phyloP scores from a whole-genome alignment of 73 alveolate genomes.

The Tetrahymena elliotti region DNA sequence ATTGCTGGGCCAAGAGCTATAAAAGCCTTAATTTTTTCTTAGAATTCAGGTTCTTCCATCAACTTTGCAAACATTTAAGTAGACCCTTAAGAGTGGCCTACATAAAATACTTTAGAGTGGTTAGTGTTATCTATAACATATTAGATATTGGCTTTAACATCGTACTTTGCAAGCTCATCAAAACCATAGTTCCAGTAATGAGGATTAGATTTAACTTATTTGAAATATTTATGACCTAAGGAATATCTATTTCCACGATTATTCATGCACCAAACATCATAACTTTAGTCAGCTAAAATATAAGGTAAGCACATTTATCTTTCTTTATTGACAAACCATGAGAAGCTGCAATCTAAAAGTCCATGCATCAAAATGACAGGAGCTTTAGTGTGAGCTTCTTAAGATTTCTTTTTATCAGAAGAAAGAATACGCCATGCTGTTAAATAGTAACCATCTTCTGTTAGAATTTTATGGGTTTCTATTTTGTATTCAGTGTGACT shows the following conservation, averaged over 20 bases:
- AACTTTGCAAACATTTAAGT: slow-evolving; percentile 34
- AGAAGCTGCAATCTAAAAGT: slow-evolving; percentile 71
- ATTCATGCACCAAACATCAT: slow-evolving; percentile 88
- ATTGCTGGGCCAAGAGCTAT: slow-evolving; percentile 61
- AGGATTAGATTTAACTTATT: not conserved
- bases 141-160: slow-evolving; percentile 49
- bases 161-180: slow-evolving; percentile 54
- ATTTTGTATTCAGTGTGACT: not conserved
- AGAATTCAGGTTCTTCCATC: slow-evolving; percentile 8
- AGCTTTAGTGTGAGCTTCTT: not conserved
- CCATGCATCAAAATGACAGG: slow-evolving; percentile 58
- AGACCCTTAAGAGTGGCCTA: slow-evolving; percentile 52
- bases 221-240: slow-evolving; percentile 57
- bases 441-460: not conserved
- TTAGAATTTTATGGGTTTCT: not conserved
- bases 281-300: slow-evolving; percentile 62
- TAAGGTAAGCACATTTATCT: slow-evolving; percentile 51
- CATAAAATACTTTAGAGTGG: slow-evolving; percentile 24
- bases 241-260: slow-evolving; percentile 85
- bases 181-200: slow-evolving; percentile 46
- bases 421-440: not conserved
- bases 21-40: slow-evolving; percentile 41
- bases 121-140: slow-evolving; percentile 16
- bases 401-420: not conserved
- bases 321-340: slow-evolving; percentile 70